These are phyloP conservation scores for Solanum chiquidenum DNA, from an alignment of 257 asterid genomes.

Conservation along the genomic window DNA sequence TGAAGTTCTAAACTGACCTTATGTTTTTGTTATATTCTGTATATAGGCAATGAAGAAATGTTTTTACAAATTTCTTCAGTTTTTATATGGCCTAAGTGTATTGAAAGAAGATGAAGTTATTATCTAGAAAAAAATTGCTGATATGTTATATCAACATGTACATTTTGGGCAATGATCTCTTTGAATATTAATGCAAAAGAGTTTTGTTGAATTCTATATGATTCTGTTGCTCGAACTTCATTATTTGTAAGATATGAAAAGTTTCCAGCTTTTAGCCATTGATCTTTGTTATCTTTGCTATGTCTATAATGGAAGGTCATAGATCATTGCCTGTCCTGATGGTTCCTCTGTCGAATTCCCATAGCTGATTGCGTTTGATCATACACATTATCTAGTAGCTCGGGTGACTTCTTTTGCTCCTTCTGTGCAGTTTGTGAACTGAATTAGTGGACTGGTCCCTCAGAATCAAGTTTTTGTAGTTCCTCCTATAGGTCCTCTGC, in stretches of 20 bases:
- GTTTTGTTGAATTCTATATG: neutral
- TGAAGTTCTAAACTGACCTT: neutral
- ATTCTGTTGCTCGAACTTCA: neutral
- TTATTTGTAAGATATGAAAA: neutral
- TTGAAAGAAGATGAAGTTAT: neutral
- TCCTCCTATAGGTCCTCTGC: neutral
- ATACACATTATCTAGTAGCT: neutral
- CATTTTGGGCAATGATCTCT: neutral
- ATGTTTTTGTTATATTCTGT: neutral
- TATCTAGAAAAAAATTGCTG: neutral
- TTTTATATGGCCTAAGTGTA: neutral
- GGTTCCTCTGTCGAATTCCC: neutral
- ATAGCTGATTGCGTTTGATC: neutral
- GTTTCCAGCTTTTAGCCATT: neutral
- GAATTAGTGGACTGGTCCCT: neutral
- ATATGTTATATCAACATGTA: neutral
- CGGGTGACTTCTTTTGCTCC: neutral
- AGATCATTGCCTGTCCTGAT: neutral
- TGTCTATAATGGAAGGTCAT: neutral
- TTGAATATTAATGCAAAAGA: neutral
- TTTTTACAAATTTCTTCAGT: neutral
- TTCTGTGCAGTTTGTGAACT: neutral
- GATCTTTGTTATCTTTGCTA: neutral
- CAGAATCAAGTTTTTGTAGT: neutral
- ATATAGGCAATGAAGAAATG: neutral